Percentiles rank a stretch among this genome's conserved stretches.
Conservation (phyloP, 345 rosid genomes). For the Garcia nutans region DNA sequence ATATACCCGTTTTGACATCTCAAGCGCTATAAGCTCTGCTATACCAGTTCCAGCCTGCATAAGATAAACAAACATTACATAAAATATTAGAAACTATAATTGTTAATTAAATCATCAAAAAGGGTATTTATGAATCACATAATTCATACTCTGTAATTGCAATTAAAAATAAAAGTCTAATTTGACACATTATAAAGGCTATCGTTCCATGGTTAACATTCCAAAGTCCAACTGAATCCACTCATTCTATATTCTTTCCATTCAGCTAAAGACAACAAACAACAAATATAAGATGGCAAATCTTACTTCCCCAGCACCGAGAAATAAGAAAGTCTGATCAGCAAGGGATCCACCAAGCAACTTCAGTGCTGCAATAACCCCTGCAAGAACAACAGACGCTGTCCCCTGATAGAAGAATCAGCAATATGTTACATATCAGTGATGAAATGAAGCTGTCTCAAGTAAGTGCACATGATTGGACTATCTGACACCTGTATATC, state of each 20-base stretch:
- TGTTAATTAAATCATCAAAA: neutral
- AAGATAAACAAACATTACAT: neutral
- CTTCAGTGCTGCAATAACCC: conserved; percentile 73
- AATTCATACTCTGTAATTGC: neutral
- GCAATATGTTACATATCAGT: neutral
- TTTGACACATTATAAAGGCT: neutral
- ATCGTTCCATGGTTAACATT: neutral
- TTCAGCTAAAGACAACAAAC: neutral
- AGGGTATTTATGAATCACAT: neutral
- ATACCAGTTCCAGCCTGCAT: conserved; percentile 98
- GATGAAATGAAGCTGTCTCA: neutral
- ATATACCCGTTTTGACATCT: conserved; percentile 82
- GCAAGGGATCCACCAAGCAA: conserved; percentile 59
- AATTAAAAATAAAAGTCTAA: neutral
- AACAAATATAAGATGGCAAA: neutral
- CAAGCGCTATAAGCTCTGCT: conserved; percentile 92
- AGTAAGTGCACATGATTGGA: neutral
- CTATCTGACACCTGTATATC: conserved; percentile 67
- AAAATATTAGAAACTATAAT: neutral
- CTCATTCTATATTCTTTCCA: neutral
- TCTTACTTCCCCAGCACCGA: conserved; percentile 96
- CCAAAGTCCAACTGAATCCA: neutral
- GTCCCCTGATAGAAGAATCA: conserved; percentile 60
- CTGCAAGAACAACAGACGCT: conserved; percentile 90
- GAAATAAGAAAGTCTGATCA: conserved; percentile 84